These are phyloP conservation scores for Rhizopus microsporus DNA, from an alignment of 371 early-diverging fungal species.

Conservation along the genomic window DNA sequence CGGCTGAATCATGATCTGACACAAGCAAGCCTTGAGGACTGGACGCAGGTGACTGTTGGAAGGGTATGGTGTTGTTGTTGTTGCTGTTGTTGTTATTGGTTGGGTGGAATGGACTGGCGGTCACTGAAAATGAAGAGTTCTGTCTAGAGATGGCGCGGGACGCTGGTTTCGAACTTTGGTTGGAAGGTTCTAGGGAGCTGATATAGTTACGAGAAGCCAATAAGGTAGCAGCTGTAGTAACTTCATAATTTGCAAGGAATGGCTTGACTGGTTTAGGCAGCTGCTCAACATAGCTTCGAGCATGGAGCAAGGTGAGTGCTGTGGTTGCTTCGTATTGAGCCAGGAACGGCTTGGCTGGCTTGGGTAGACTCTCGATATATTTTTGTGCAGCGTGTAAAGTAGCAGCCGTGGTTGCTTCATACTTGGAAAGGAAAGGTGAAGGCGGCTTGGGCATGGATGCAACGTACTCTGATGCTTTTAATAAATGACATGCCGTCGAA, in stretches of 20 bases:
- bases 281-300: neutral
- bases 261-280: constrained; percentile 8
- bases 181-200: neutral
- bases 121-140: neutral
- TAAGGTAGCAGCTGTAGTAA: neutral
- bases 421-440: constrained; percentile 11
- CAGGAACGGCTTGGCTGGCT: constrained; percentile 1
- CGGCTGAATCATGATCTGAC: constrained; percentile 1
- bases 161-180: neutral
- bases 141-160: neutral
- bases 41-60: neutral
- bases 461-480: neutral
- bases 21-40: constrained; percentile 1
- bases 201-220: neutral
- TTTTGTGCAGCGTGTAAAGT: neutral
- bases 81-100: neutral
- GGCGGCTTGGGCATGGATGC: neutral
- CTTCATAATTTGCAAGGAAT: constrained; percentile 2
- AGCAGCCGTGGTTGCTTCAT: constrained; percentile 5
- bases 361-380: neutral
- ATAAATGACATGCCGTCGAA: neutral
- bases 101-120: constrained; percentile 1
- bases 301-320: neutral
- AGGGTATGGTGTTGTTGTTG: neutral
- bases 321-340: constrained; percentile 7